These are phyloP conservation scores for Trichoderma sp. DNA, from an alignment of 2,329 filamentous ascomycete genomes.

Conservation along the genomic window DNA sequence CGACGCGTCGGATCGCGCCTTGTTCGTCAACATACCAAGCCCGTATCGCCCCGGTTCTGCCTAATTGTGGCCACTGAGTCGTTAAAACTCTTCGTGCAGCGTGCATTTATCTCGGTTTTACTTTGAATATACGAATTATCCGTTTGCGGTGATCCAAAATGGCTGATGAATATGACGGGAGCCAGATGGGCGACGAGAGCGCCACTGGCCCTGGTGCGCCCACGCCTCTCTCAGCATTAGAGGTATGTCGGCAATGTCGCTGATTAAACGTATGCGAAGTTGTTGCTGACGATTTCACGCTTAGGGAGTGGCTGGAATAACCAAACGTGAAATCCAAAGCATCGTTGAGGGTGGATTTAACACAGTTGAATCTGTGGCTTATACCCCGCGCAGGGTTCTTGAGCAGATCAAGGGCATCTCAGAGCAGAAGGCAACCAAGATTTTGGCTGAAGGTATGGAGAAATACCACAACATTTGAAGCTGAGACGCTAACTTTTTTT, in stretches of 20 bases:
- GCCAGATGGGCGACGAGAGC: slow-evolving; percentile 68
- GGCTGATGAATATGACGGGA: slow-evolving; percentile 66
- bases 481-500: not conserved
- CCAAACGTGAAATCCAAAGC: slow-evolving; percentile 93
- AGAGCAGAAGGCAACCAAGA: slow-evolving; percentile 91
- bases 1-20: slow-evolving; percentile 44
- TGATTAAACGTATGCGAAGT: not conserved
- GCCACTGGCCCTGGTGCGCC: slow-evolving; percentile 88
- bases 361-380: slow-evolving; percentile 94
- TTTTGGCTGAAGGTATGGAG: slow-evolving; percentile 77
- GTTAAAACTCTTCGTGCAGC: not conserved
- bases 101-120: not conserved
- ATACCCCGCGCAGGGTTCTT: slow-evolving; percentile 79
- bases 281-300: not conserved
- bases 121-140: not conserved
- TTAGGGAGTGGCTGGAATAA: slow-evolving; percentile 84
- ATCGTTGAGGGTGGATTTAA: slow-evolving; percentile 91
- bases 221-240: slow-evolving; percentile 80
- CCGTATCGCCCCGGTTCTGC: slow-evolving; percentile 28
- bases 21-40: slow-evolving; percentile 34
- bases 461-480: not conserved
- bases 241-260: slow-evolving; percentile 60
- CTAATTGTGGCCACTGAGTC: slow-evolving; percentile 6
- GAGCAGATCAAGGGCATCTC: slow-evolving; percentile 99
- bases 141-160: slow-evolving; percentile 38